These are phyloP conservation scores for Sechiopsis laciniata DNA, from an alignment of 306 rosid species.

Conservation along the genomic window DNA sequence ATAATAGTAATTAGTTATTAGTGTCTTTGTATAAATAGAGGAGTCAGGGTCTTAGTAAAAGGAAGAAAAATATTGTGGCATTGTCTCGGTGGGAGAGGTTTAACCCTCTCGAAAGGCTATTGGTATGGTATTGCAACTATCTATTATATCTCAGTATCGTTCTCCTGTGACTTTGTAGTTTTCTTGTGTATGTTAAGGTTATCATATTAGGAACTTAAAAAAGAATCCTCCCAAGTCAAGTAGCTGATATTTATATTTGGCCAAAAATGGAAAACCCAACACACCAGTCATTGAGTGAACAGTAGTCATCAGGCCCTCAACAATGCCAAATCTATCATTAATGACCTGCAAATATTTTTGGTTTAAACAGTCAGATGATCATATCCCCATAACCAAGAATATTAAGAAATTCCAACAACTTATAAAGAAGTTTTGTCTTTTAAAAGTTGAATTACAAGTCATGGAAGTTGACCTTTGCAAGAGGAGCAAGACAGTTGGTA, in stretches of 20 bases:
- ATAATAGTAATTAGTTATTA: too few relatives aligned
- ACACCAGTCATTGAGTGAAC: constrained; percentile 87
- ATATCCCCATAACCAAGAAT: neutral
- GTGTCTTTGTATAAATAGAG: too few relatives aligned
- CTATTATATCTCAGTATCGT: too few relatives aligned
- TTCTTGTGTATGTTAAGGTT: too few relatives aligned
- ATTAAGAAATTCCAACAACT: neutral
- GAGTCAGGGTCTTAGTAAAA: too few relatives aligned
- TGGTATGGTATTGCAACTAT: too few relatives aligned
- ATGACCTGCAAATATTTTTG: constrained; percentile 47
- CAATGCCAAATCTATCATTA: constrained; percentile 83
- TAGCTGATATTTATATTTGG: neutral
- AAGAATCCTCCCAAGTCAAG: neutral
- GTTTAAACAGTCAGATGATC: constrained; percentile 2
- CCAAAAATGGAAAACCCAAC: constrained; percentile 19
- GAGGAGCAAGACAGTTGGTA: constrained; percentile 92
- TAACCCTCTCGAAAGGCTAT: too few relatives aligned
- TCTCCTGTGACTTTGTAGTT: too few relatives aligned
- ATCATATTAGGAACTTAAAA: too few relatives aligned
- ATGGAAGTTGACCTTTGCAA: constrained; percentile 20
- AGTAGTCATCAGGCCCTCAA: constrained; percentile 96
- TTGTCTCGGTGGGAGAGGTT: too few relatives aligned
- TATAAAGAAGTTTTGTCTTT: neutral
- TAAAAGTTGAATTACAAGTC: neutral
- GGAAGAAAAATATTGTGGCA: too few relatives aligned